Conservation (phyloP, 169 alveolate species). For the Eimeria necatrix region DNA sequence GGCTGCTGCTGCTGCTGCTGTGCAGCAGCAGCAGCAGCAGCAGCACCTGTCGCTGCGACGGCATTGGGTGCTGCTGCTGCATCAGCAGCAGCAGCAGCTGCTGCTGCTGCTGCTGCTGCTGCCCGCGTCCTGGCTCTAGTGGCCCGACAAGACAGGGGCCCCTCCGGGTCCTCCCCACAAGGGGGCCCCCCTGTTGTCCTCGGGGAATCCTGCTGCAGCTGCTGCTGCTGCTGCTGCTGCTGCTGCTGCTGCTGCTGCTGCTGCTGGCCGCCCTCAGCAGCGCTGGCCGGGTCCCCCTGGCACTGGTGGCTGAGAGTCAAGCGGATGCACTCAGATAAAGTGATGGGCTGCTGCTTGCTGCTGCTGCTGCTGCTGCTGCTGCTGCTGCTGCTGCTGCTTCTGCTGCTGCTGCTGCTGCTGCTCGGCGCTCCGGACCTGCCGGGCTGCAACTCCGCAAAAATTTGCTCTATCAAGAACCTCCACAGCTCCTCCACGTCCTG, state of each 20-base stretch:
- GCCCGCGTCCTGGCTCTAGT: background rate
- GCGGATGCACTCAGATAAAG: background rate
- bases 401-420: constrained; percentile 14
- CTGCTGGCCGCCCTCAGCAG: no score
- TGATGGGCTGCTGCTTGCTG: constrained; percentile 22
- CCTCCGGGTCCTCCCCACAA: no score
- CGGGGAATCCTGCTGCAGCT: background rate
- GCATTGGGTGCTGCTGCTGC: background rate
- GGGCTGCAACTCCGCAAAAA: constrained; percentile 20
- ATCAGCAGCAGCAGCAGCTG: no score
- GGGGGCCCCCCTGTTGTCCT: no score
- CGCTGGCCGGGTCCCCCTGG: no score
- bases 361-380: background rate
- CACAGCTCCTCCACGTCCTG: no score
- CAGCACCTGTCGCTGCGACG: background rate
- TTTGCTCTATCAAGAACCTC: constrained; percentile 15
- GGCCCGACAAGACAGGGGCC: background rate
- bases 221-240: constrained; percentile 20
- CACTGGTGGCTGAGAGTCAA: background rate
- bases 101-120: no score
- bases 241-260: background rate
- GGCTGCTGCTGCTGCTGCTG: background rate
- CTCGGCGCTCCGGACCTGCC: background rate
- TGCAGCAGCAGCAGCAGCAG: background rate
- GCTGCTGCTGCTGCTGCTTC: constrained; percentile 16